phyloP scores from a whole-genome alignment of 2,329 filamentous ascomycete genomes.

The Furcasterigmium sp. region DNA sequence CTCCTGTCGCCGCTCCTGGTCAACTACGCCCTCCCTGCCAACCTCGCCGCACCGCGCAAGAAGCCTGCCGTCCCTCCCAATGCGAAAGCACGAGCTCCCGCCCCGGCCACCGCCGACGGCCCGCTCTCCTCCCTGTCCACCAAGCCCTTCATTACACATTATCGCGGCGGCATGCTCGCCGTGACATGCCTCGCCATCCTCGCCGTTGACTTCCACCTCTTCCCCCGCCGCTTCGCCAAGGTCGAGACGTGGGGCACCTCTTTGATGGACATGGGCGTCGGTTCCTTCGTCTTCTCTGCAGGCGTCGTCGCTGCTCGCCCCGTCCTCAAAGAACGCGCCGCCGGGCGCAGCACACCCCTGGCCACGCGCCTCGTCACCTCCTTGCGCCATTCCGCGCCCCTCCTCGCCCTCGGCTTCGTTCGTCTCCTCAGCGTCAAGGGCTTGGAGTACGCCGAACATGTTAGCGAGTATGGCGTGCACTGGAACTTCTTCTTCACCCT shows the following conservation, averaged over 20 bases:
- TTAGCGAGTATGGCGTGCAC: slow-evolving; percentile 95
- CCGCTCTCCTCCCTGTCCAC: slow-evolving; percentile 57
- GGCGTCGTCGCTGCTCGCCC: slow-evolving; percentile 86
- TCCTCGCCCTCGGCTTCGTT: slow-evolving; percentile 73
- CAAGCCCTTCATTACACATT: slow-evolving; percentile 89
- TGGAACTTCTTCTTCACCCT: slow-evolving; percentile 99
- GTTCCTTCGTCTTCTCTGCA: slow-evolving; percentile 93
- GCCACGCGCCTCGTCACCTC: slow-evolving; percentile 57
- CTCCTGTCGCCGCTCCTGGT: slow-evolving; percentile 67
- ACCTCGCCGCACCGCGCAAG: slow-evolving; percentile 32
- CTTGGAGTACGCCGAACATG: slow-evolving; percentile 93
- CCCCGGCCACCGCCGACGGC: slow-evolving; percentile 10
- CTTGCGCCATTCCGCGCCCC: slow-evolving; percentile 74
- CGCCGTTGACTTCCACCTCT: slow-evolving; percentile 92
- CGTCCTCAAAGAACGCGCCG: slow-evolving; percentile 63
- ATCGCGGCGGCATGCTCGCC: slow-evolving; percentile 87
- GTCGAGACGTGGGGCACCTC: slow-evolving; percentile 99
- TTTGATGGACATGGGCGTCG: slow-evolving; percentile 97
- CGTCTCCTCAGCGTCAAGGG: slow-evolving; percentile 88
- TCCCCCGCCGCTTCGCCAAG: slow-evolving; percentile 92
- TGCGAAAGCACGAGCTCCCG: slow-evolving; percentile 21
- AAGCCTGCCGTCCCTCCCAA: slow-evolving; percentile 43
- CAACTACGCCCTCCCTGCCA: slow-evolving; percentile 48
- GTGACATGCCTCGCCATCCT: slow-evolving; percentile 86
- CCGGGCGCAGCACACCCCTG: slow-evolving; percentile 44